phyloP scores from a whole-genome alignment of 257 asterid genomes.

The Gardenia jasminoides region DNA sequence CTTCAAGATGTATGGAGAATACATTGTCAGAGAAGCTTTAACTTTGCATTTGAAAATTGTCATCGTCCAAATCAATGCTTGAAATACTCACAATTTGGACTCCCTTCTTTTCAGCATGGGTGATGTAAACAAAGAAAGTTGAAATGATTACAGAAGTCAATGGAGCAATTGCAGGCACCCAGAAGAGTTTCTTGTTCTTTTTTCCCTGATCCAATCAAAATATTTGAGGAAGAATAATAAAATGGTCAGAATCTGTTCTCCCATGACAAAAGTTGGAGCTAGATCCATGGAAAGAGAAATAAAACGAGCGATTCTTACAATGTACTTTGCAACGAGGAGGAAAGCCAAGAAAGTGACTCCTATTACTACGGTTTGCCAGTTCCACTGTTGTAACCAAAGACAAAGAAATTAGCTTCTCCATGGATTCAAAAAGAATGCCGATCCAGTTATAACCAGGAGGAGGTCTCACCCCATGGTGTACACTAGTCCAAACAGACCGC shows the following conservation, averaged over 20 bases:
- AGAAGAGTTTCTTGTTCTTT: slow-evolving; percentile 64
- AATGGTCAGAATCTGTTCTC: not conserved
- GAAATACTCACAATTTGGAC: slow-evolving; percentile 64
- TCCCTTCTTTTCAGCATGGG: slow-evolving; percentile 68
- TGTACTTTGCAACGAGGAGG: slow-evolving; percentile 62
- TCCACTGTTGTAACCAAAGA: slow-evolving; percentile 54
- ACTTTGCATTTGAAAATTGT: no score
- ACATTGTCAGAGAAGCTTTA: not conserved
- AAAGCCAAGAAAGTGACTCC: slow-evolving; percentile 67
- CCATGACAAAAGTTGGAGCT: not conserved
- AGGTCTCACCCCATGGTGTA: slow-evolving; percentile 43
- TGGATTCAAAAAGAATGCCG: not conserved
- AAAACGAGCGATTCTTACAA: slow-evolving; percentile 24
- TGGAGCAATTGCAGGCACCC: slow-evolving; percentile 91
- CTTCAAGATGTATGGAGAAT: slow-evolving; percentile 17
- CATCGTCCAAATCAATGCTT: not conserved
- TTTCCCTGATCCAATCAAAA: slow-evolving; percentile 53
- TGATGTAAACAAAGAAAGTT: slow-evolving; percentile 73
- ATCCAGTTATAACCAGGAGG: not conserved
- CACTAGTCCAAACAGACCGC: slow-evolving; percentile 55
- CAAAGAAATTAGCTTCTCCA: not conserved
- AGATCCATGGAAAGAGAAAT: not conserved
- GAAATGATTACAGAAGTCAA: slow-evolving; percentile 69
- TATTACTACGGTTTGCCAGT: slow-evolving; percentile 62
- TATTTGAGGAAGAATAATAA: not conserved